Evolutionary conservation across 352 stramenopile species (phyloP).

Genomic region (Pythium oligandrum): DNA sequence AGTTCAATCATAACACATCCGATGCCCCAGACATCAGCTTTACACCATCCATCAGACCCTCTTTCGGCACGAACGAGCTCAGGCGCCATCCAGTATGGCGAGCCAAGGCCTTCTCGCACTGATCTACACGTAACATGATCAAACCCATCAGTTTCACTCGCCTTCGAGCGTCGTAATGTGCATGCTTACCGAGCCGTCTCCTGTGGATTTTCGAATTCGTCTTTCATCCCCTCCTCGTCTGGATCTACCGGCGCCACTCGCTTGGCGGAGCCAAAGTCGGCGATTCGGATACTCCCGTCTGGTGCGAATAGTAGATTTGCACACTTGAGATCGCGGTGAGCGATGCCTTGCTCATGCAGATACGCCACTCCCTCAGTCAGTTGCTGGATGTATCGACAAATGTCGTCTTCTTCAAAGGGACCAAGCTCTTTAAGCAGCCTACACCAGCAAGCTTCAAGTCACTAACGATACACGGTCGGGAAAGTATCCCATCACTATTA

Average conservation of each 20-base stretch:
- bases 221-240: not conserved
- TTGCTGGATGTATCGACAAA: slow-evolving; percentile 50
- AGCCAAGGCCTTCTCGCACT: slow-evolving; percentile 75
- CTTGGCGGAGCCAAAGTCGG: slow-evolving; percentile 84
- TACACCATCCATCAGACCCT: slow-evolving; percentile 70
- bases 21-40: slow-evolving; percentile 89
- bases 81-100: slow-evolving; percentile 94
- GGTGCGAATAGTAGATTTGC: slow-evolving; percentile 77
- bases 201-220: slow-evolving; percentile 9
- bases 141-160: too few species aligned
- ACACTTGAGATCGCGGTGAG: slow-evolving; percentile 87
- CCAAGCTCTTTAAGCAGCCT: slow-evolving; percentile 84
- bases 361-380: slow-evolving; percentile 64
- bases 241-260: slow-evolving; percentile 5
- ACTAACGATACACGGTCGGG: not conserved
- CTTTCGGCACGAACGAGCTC: slow-evolving; percentile 90
- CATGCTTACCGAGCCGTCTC: slow-evolving; percentile 9
- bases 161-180: too few species aligned
- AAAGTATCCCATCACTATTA: too few species aligned
- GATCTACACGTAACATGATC: too few species aligned
- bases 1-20: slow-evolving; percentile 90
- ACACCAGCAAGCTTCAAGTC: not conserved
- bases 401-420: slow-evolving; percentile 53
- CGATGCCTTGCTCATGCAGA: slow-evolving; percentile 63
- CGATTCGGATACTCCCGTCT: slow-evolving; percentile 71